A percentile compares a stretch with the other conserved stretches of the same genome.
These are phyloP conservation scores for Triangularia setosa DNA, from an alignment of 2,329 filamentous ascomycete species.

Conservation along the genomic window DNA sequence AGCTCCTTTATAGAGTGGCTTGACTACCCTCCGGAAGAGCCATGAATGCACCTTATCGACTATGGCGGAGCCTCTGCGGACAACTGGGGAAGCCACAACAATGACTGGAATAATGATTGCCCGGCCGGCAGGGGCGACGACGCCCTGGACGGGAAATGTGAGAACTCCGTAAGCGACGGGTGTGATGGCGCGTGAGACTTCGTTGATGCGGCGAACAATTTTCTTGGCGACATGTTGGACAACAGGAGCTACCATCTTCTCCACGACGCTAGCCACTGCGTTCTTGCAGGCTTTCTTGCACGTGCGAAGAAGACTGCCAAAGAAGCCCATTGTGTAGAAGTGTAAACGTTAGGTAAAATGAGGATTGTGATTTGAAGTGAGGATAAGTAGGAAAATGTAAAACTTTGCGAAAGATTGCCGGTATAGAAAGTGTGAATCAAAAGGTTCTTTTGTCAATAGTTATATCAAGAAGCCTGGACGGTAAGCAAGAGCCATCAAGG, in stretches of 20 bases:
- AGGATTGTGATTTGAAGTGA: not conserved
- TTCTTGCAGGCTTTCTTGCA: not conserved
- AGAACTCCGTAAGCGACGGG: not conserved
- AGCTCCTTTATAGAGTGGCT: not conserved
- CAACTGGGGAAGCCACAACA: not conserved
- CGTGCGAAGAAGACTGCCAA: not conserved
- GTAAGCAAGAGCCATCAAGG: not conserved
- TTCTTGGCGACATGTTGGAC: not conserved
- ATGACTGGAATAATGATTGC: not conserved
- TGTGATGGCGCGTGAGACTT: not conserved
- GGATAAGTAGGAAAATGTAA: not conserved
- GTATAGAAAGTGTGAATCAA: not conserved
- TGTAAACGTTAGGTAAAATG: not conserved
- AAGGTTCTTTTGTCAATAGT: not conserved
- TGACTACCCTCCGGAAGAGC: not conserved
- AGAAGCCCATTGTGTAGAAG: not conserved
- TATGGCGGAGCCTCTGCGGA: not conserved
- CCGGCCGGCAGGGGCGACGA: not conserved
- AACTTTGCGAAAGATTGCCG: not conserved
- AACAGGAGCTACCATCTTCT: not conserved
- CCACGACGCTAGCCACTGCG: not conserved
- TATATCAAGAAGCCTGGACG: not conserved
- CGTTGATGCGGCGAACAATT: not conserved
- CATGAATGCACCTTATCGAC: not conserved
- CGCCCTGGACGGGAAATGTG: not conserved